phyloP scores from a whole-genome alignment of 2,329 filamentous ascomycete species.

The Dichotomopilus funicola region DNA sequence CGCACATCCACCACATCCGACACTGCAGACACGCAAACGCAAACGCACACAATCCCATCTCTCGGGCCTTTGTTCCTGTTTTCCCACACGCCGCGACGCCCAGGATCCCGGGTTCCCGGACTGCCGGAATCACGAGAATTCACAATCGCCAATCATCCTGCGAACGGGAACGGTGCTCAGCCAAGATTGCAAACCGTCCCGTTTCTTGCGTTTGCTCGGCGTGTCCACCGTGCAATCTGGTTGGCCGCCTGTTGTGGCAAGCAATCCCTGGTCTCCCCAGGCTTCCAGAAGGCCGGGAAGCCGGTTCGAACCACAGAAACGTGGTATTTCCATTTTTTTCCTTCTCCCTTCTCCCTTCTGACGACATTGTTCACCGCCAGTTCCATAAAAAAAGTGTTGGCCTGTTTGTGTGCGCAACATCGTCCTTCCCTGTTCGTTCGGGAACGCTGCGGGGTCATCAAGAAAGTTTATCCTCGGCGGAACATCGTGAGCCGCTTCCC shows the following conservation, averaged over 20 bases:
- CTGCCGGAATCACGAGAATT: too few relatives aligned
- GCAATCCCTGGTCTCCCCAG: conserved; percentile 5
- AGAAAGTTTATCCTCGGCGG: background rate
- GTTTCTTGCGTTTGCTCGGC: background rate
- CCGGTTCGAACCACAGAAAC: background rate
- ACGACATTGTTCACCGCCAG: conserved; percentile 8
- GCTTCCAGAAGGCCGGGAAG: conserved; percentile 15
- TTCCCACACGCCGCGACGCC: too few relatives aligned
- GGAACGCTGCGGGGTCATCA: background rate
- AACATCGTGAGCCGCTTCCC: background rate
- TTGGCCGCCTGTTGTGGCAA: conserved; percentile 5
- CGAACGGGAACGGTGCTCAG: too few relatives aligned
- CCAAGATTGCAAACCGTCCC: background rate
- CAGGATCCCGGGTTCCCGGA: too few relatives aligned
- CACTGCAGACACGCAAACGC: too few relatives aligned
- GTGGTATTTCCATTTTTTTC: background rate
- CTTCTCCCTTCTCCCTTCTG: background rate
- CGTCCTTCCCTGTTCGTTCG: too few relatives aligned
- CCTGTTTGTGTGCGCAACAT: background rate
- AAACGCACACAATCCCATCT: too few relatives aligned
- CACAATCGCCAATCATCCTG: too few relatives aligned
- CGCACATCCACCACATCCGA: background rate
- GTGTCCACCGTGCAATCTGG: background rate
- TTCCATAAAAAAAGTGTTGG: background rate
- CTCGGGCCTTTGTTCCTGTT: too few relatives aligned